Conservation (phyloP, 2,329 filamentous ascomycete species). For the Leptographium flavum region DNA sequence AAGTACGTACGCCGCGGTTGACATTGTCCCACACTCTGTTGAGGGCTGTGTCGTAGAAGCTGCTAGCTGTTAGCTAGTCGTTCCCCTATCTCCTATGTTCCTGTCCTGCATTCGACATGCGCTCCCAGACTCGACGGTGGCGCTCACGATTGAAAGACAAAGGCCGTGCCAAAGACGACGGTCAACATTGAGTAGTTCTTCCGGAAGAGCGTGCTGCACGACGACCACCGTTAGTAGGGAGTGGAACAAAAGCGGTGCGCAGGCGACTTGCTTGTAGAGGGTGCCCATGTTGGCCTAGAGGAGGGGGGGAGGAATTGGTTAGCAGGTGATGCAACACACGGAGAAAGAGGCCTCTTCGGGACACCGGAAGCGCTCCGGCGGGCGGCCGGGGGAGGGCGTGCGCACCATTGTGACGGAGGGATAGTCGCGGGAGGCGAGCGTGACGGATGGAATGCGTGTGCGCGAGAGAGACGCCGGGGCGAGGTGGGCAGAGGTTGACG, state of each 20-base stretch:
- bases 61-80: conserved; percentile 22
- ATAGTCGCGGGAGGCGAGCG: conserved; percentile 3
- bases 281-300: conserved; percentile 23
- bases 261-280: conserved; percentile 45
- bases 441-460: background rate
- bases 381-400: background rate
- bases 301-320: conserved; percentile 5
- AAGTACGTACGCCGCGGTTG: conserved; percentile 88
- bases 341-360: too few relatives aligned
- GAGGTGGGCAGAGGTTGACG: background rate
- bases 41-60: conserved; percentile 68
- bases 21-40: conserved; percentile 80
- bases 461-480: background rate
- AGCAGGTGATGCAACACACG: background rate
- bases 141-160: conserved; percentile 84
- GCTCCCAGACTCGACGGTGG: too few relatives aligned
- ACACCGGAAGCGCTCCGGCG: too few relatives aligned
- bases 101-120: background rate
- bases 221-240: conserved; percentile 4
- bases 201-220: conserved; percentile 62
- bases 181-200: conserved; percentile 80
- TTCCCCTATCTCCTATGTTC: conserved; percentile 1
- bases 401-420: conserved; percentile 11
- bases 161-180: conserved; percentile 74
- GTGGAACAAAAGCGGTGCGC: background rate